These are phyloP conservation scores for Claviceps africana DNA, from an alignment of 2,329 filamentous ascomycete genomes.

Conservation along the genomic window DNA sequence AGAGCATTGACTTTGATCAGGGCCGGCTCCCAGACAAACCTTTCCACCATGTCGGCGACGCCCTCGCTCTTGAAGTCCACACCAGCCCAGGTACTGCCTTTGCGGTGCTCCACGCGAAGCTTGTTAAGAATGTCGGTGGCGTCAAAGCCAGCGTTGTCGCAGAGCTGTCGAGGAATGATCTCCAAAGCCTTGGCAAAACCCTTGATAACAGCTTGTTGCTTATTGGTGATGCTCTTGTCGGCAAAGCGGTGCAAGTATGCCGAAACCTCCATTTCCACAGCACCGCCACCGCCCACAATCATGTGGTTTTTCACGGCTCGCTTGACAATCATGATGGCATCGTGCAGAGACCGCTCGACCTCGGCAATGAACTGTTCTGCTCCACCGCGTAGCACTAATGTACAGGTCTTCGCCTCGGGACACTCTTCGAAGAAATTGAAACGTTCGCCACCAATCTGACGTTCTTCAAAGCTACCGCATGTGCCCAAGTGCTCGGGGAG, in stretches of 20 bases:
- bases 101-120: conserved; percentile 88
- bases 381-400: conserved; percentile 82
- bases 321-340: conserved; percentile 99
- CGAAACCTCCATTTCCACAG: conserved; percentile 91
- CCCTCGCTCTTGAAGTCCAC: conserved; percentile 92
- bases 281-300: conserved; percentile 91
- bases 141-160: conserved; percentile 97
- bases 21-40: conserved; percentile 94
- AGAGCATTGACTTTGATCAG: conserved; percentile 96
- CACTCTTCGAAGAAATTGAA: conserved; percentile 99
- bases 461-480: conserved; percentile 84
- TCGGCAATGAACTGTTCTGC: conserved; percentile 99
- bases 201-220: conserved; percentile 96
- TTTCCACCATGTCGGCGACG: conserved; percentile 84
- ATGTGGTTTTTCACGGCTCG: conserved; percentile 87
- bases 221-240: conserved; percentile 82
- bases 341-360: conserved; percentile 92
- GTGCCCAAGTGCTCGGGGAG: conserved; percentile 76
- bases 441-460: conserved; percentile 90
- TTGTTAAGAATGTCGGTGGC: conserved; percentile 96
- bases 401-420: conserved; percentile 92
- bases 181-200: conserved; percentile 94
- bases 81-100: conserved; percentile 84
- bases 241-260: conserved; percentile 86
- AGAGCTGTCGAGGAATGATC: conserved; percentile 89